Base-by-base conservation (phyloP, 148 eudicot species). In the Hydrangea macrophylla region DNA sequence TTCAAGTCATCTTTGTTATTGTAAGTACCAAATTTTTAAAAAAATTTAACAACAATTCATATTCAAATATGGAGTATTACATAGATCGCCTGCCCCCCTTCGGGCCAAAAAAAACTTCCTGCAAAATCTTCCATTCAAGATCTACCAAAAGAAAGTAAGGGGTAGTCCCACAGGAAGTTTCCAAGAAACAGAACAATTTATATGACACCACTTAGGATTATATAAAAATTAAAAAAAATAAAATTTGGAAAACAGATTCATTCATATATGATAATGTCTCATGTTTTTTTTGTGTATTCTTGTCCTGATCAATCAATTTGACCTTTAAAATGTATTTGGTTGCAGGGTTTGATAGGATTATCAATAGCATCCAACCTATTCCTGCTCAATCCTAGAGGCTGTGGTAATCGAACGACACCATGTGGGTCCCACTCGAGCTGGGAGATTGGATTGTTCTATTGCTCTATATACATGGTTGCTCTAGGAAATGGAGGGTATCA, bases 401-500 rank as follows among this genome's bases (percentile, higher is more conserved):
- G 97, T 60, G 96, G 97, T 44, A 81, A 81, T 58, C 73, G 69
- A 51, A 60, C 64, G 0, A 81, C 71, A 24, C 66, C 56, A 40
- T 92, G 97, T 55, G 84, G 62, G 2, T 3, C 77, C 36, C 97
- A 89, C 57, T 82, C 96, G 7, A 84, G 76, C 69, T 87, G 76
- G 88, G 88, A 79, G 68, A 58, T 84, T n/a, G 87, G 87, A 6
- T 62, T 89, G 6, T 92, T 89, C 72, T 89, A 92, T 78, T 65
- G 89, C 35, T 89, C 97, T 0, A 87, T 84, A 20, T 92, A 92
- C 76, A 83, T 89, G 68, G 74, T 89, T 50, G 97, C 97, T 35
- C 76, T 92, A 22, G 97, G 97, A 20, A 80, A 89, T 25, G 97
- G 97, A 68, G 97, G 97, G 9, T 92, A 92, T 73, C 97, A 92